Base-by-base conservation (phyloP, 176 grass and related monocot species). In the Secale cereale region DNA sequence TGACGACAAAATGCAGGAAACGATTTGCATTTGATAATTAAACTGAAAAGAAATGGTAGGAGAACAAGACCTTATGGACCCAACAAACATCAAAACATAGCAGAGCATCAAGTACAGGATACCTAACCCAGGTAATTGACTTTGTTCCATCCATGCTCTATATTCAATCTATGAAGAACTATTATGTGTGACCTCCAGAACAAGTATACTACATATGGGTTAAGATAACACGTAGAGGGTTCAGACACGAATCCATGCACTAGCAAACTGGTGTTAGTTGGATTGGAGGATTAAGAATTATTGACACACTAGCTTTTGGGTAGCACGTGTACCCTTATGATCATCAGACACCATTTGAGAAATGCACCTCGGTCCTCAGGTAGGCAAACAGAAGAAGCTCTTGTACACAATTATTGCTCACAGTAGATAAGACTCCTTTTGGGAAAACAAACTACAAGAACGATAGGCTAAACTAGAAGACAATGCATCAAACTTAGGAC, bases 241-340 rank as follows among this genome's bases (percentile, higher is more conserved):
- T 71, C 43, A 16, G 72, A 79, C 8, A 52, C 39, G 56, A 72
- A 60, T 37, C 59, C 6, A 41, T 82, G 64, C 46, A 65, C 32
- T 59, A 74, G 46, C 33, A 86, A 82, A 87, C 35, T 79, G 14
- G 74, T 83, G 67, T 86, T 67, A 41, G 80, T 60, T 87, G 48
- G 74, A 87, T 29, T 13, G 19, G 36, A 35, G 7, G 65, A 79
- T 48, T 90, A 86, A 86, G 41, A 83, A 86, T 46, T 26, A 59
- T 83, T 78, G 57, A 33, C 22, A 31, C 8, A 72, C n/a, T 63
- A 40, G 50, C 74, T 65, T 86, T 72, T 37, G 59, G 43, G 74
- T 68, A 59, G 67, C 84, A 86, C 28, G 22, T 83, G 84, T 66
- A 83, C 27, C 36, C 25, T 35, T 59, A 19, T 27, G 39, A 82